Percentiles rank a stretch among this genome's conserved stretches.
Evolutionary conservation across 495 filamentous ascomycete genomes (phyloP).

Genomic region (Daldinia vernicosa): DNA sequence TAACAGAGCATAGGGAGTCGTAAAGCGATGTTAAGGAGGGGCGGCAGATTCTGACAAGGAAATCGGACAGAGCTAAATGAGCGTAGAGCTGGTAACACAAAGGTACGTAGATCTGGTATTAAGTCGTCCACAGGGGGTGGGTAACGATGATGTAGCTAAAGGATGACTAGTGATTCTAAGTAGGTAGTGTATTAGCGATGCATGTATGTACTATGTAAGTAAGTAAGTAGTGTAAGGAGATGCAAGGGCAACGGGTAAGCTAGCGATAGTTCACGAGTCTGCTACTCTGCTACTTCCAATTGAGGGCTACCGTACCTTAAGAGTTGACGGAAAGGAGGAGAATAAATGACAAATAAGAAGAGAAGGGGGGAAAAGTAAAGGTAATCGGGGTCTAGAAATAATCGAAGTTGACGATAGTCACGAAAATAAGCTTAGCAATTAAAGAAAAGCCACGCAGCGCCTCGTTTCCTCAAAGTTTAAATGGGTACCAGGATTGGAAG

Average conservation of each 20-base stretch:
- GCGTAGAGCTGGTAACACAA: conserved; percentile 12
- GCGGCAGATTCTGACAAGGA: conserved; percentile 7
- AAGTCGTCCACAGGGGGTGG: conserved; percentile 11
- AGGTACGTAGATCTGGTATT: conserved; percentile 2
- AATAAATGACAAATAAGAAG: background rate
- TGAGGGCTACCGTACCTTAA: conserved; percentile 1
- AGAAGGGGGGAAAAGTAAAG: conserved; percentile 1
- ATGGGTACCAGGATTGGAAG: conserved; percentile 16
- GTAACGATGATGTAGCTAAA: conserved; percentile 12
- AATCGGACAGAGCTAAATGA: conserved; percentile 21
- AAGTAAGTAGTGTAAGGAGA: no score
- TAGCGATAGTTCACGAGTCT: conserved; percentile 23
- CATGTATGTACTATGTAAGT: no score
- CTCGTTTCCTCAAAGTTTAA: conserved; percentile 33
- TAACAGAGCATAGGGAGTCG: conserved; percentile 15
- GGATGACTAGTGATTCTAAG: conserved; percentile 25
- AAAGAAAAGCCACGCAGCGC: conserved; percentile 33
- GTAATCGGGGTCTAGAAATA: background rate
- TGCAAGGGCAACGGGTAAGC: conserved; percentile 30
- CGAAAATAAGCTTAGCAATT: conserved; percentile 32
- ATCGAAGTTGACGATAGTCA: conserved; percentile 35
- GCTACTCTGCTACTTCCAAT: conserved; percentile 23
- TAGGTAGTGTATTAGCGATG: conserved; percentile 24
- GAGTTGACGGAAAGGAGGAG: background rate
- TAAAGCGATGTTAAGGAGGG: background rate